Base-by-base conservation (phyloP, 805 yeast species). In the Cyberlindnera veronae region DNA sequence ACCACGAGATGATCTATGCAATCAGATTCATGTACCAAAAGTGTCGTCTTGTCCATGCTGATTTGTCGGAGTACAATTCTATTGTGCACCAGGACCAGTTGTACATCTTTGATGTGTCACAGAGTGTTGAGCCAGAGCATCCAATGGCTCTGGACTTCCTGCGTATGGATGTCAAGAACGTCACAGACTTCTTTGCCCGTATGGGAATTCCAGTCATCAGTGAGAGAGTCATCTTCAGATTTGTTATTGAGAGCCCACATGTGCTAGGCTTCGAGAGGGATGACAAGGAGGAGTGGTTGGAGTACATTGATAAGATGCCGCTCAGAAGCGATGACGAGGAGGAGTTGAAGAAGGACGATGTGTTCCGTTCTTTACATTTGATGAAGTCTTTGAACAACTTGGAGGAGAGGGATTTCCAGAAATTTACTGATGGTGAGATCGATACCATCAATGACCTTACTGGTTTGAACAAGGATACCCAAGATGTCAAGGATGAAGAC, bases 121-220 rank as follows among this genome's bases (percentile, higher is more conserved):
- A 93, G 61, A 81, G 95, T 28, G 98, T 93, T 18, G 98, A 93
- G 61, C 97, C 96, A 9, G 96, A 89, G 53, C 99, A 93, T 63
- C 98, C 96, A 10, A 88, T 88, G 88, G 84, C 95, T 31, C 70
- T 93, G 49, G 98, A 93, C 61, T 93, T 93, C 60, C 66, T 93
- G 45, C 72, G 99, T 58, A 93, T 93, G 99, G 99, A 93, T 64
- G 90, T 93, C 57, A 93, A 91, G 61, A 93, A 93, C 57, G 86
- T 91, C 18, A 93, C 91, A 57, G 93, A 86, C 53, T 93, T 82
- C 61, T 93, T 93, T 55, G 71, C 72, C 43, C 72, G 80, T 45
- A 79, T 82, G 60, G 81, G 81, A 27, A 86, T 90, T 30, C 74
- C 76, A 37, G 83, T 87, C 13, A 84, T 84, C 52, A 77, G 95